Base-by-base conservation (phyloP, 805 yeast genomes). In the Starmera dryadoides region DNA sequence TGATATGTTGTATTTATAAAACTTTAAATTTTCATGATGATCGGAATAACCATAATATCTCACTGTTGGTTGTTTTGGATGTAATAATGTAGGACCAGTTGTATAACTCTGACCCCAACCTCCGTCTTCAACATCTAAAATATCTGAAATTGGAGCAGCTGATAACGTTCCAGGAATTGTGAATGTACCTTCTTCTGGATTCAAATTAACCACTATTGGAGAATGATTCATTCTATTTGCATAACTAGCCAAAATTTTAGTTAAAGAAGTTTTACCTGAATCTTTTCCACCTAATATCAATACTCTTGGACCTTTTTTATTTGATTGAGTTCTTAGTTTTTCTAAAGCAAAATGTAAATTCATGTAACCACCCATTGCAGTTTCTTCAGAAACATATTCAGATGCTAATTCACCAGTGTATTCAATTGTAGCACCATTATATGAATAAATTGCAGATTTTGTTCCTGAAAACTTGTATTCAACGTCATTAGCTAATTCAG, bases 51-150 rank as follows among this genome's bases (percentile, higher is more conserved):
- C 98, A 59, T 69, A 87, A 51, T 73, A 79, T 51, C 83, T 81
- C 8, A 84, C 91, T n/a, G 83, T 58, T 0, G 98, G 97, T 58
- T 86, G 94, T 56, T 86, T 86, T n/a, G 86, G 85, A 56, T 85
- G 89, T 45, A 82, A 78, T 43, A 71, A 65, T 1, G 89, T 78
- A 1, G 86, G 77, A 33, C 94, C 93, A 10, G 86, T 79, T 1
- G 88, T 77, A 43, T 79, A 69, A 19, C 84, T 77, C 35, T 86
- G 86, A 44, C 95, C 96, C 66, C 94, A 83, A 2, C 74, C 32
- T n/a, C n/a, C 73, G 17, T 75, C 72, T 50, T 86, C 91, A 16
- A 85, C 75, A 51, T 93, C 96, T 28, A 89, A 66, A 30, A 79
- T 64, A 52, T 86, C 96, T 33, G 88, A 79, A 12, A 89, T 70